These are phyloP conservation scores for Sequoiadendron giganteum DNA, from an alignment of 75 land plant species.

Conservation along the genomic window DNA sequence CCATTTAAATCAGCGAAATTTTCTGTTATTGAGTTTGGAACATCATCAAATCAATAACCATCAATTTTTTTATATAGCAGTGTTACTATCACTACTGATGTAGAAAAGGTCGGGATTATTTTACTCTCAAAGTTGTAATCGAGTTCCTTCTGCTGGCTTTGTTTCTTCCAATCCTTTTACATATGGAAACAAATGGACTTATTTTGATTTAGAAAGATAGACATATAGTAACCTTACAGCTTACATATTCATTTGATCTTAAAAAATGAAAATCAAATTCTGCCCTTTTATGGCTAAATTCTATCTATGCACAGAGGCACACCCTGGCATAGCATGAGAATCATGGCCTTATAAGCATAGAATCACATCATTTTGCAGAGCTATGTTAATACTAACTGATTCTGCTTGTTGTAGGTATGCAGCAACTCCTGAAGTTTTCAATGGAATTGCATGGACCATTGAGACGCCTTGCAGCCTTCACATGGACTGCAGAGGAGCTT, in stretches of 20 bases:
- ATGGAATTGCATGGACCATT: constrained; percentile 53
- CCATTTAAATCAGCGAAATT: background rate
- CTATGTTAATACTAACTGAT: background rate
- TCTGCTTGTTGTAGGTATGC: constrained; percentile 32
- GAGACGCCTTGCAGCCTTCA: constrained; percentile 46
- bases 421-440: constrained; percentile 40
- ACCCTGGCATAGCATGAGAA: background rate
- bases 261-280: background rate
- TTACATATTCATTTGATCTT: background rate
- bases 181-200: background rate
- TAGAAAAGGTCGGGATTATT: background rate
- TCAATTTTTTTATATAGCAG: background rate
- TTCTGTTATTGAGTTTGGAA: background rate
- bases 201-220: background rate
- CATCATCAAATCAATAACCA: background rate
- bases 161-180: background rate
- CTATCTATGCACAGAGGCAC: background rate
- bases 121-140: background rate
- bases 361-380: background rate
- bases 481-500: constrained; percentile 68
- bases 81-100: background rate
- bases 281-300: background rate
- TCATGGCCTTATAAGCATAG: background rate
- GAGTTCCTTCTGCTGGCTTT: background rate
- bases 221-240: background rate